Conservation (phyloP, 202 grass and related monocot genomes). For the Digitaria exilis region DNA sequence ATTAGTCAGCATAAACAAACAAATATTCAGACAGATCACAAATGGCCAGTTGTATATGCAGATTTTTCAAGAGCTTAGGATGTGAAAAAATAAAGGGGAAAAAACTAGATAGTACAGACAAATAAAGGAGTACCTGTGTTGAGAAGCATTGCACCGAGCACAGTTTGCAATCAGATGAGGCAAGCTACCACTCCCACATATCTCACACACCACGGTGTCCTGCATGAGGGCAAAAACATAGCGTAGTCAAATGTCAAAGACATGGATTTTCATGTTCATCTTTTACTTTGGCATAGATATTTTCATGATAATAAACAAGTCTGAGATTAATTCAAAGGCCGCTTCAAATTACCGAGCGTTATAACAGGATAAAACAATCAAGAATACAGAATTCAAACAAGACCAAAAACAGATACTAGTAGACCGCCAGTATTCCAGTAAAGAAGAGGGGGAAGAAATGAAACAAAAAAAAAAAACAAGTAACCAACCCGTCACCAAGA, state of each 20-base stretch:
- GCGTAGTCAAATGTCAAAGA: background rate
- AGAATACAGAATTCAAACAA: background rate
- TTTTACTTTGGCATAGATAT: background rate
- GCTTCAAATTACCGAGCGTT: background rate
- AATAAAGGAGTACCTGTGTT: slow-evolving; percentile 33
- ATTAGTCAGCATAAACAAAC: background rate
- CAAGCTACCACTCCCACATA: background rate
- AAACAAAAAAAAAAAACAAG: background rate
- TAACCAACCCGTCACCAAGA: background rate
- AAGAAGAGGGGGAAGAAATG: background rate
- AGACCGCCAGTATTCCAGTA: too few relatives aligned
- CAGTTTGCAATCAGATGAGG: slow-evolving; percentile 15
- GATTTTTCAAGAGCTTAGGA: slow-evolving; percentile 12
- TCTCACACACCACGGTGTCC: slow-evolving; percentile 4
- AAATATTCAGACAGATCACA: background rate
- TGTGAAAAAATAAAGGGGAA: slow-evolving; percentile 8
- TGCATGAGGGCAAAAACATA: slow-evolving; percentile 3
- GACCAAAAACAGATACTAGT: background rate
- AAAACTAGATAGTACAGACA: background rate
- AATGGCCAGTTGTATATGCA: background rate
- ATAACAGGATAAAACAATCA: background rate
- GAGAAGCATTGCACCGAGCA: slow-evolving; percentile 17
- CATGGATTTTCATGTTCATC: background rate
- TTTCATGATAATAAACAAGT: too few relatives aligned
- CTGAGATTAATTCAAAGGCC: too few relatives aligned